phyloP scores from a whole-genome alignment of 352 stramenopile species.

The Pythium insidiosum region DNA sequence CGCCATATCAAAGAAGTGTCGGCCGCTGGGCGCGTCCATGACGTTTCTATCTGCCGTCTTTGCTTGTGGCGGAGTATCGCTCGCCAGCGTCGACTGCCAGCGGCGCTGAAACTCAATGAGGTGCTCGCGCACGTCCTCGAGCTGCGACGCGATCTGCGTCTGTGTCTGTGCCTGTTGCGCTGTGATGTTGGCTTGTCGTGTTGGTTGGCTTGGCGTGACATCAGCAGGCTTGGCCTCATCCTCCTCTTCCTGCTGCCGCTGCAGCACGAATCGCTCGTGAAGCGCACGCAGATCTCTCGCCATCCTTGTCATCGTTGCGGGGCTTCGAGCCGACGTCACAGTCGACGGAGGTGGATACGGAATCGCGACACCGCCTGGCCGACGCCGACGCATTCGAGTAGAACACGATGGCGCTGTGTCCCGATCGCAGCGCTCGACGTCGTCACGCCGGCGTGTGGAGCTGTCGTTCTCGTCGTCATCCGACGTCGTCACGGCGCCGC shows the following conservation, averaged over 20 bases:
- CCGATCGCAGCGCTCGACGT: conserved; percentile 5
- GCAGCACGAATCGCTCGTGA: conserved; percentile 23
- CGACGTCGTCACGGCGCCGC: too few species aligned
- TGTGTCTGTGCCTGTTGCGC: conserved; percentile 12
- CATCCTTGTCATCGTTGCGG: conserved; percentile 10
- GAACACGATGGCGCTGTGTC: too few species aligned
- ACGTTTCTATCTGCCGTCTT: too few species aligned
- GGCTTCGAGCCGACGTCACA: too few species aligned
- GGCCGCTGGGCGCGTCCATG: too few species aligned
- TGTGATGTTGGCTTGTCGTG: neutral
- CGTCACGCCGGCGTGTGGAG: too few species aligned
- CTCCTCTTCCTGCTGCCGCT: conserved; percentile 17
- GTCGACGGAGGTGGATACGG: too few species aligned
- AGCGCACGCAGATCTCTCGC: conserved; percentile 16
- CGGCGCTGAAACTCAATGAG: conserved; percentile 36
- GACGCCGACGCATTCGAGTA: too few species aligned
- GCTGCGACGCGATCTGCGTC: conserved; percentile 22
- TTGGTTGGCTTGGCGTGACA: too few species aligned
- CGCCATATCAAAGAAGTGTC: conserved; percentile 18
- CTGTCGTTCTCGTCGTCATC: conserved; percentile 4
- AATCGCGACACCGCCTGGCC: too few species aligned
- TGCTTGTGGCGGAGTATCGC: neutral
- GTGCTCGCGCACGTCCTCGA: conserved; percentile 36
- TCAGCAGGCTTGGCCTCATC: too few species aligned
- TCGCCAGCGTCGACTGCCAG: conserved; percentile 12